Percentiles rank a stretch among this genome's conserved stretches.
phyloP scores from a whole-genome alignment of 768 basidiomycete species.

The Crepidotus variabilis region DNA sequence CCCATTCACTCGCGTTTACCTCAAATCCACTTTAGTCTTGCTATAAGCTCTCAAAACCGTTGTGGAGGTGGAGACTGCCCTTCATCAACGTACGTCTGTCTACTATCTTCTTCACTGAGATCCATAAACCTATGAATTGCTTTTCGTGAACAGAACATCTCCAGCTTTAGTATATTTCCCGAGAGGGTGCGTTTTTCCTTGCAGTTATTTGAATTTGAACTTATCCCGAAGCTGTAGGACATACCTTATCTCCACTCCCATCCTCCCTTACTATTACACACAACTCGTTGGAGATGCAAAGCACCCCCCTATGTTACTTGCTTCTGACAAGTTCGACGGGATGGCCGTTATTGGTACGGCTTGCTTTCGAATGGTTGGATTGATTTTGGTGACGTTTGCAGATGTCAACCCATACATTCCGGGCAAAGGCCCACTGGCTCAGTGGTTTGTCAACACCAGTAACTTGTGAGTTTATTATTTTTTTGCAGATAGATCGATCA shows the following conservation, averaged over 20 bases:
- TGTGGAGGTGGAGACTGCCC: conserved; percentile 57
- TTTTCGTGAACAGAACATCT: conserved; percentile 37
- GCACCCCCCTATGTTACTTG: conserved; percentile 63
- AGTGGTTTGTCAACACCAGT: conserved; percentile 61
- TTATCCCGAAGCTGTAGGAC: no score
- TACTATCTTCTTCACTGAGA: no score
- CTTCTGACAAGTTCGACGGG: conserved; percentile 56
- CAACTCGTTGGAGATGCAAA: conserved; percentile 75
- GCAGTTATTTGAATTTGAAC: no score
- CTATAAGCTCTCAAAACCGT: conserved; percentile 59
- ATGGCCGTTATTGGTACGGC: conserved; percentile 83
- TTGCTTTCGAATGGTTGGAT: no score
- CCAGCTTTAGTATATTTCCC: conserved; percentile 80
- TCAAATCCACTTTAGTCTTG: conserved; percentile 46
- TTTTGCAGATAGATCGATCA: not conserved
- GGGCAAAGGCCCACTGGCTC: conserved; percentile 50
- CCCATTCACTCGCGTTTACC: no score
- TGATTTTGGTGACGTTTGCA: conserved; percentile 22
- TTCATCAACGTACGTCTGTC: conserved; percentile 68
- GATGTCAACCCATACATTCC: conserved; percentile 76
- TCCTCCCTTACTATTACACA: conserved; percentile 74
- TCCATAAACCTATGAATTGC: no score
- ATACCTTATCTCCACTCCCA: conserved; percentile 64
- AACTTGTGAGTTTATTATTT: conserved; percentile 58
- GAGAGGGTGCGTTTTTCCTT: conserved; percentile 48